These are phyloP conservation scores for Beauveria australis DNA, from an alignment of 2,329 filamentous ascomycete species.

Conservation along the genomic window DNA sequence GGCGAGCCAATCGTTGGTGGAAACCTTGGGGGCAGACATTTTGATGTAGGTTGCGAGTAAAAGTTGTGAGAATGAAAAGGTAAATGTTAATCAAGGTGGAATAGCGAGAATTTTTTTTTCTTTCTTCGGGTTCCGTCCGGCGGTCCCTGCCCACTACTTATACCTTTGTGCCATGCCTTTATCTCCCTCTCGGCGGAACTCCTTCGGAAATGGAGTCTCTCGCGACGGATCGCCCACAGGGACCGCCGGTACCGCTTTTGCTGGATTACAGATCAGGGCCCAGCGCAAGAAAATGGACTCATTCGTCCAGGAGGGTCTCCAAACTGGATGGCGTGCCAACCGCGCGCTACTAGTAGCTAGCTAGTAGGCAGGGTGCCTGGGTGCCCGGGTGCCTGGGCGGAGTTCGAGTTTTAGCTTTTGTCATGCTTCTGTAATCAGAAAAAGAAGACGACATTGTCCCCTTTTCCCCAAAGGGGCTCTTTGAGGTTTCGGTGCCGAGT, in stretches of 20 bases:
- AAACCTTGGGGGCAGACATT: conserved; percentile 34
- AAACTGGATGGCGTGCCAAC: neutral
- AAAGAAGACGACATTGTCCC: neutral
- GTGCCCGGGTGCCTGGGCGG: neutral
- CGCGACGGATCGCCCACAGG: neutral
- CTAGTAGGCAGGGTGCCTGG: too few relatives aligned
- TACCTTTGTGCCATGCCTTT: neutral
- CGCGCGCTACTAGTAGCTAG: too few relatives aligned
- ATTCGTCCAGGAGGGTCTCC: neutral
- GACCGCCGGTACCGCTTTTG: neutral
- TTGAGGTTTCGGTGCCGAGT: neutral
- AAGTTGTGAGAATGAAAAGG: conserved; percentile 1
- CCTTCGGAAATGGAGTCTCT: neutral
- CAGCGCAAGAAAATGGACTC: neutral
- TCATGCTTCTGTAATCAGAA: conserved; percentile 7
- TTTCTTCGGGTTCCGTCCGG: neutral
- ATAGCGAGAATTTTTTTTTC: neutral
- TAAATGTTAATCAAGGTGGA: neutral
- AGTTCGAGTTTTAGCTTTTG: neutral
- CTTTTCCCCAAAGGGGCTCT: neutral
- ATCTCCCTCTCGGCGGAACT: neutral
- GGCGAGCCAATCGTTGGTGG: conserved; percentile 48
- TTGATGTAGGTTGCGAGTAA: conserved; percentile 22
- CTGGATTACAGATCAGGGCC: neutral
- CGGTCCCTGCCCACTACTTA: neutral